Evolutionary conservation across 495 filamentous ascomycete species (phyloP), one percentile per base, ranked within the genome.

Genomic region (Neurospora intermedia): DNA sequence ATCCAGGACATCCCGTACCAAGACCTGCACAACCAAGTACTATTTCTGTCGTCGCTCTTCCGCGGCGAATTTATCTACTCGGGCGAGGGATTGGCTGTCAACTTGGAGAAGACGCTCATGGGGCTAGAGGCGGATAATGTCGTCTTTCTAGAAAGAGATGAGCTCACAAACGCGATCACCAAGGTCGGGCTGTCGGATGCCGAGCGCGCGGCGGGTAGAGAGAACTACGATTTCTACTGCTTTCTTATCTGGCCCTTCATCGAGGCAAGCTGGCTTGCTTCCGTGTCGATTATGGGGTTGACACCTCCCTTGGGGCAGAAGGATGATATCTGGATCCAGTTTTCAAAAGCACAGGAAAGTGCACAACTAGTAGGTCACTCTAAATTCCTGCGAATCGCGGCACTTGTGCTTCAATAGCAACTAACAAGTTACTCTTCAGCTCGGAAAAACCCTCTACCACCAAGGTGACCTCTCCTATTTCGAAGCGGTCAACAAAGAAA

Each of bases 231-330:
- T 77, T 99, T 98, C 81, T 98, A 99, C 82, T 97, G 94, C 81
- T 98, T 98, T 85, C 82, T 98, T 27, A 93, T 98, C 74, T 98
- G 96, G 96, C 96, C 96, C 0, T 98, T 98, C 77, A 94, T 98
- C 72, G 96, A 99, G 79, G 91, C 93, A 0, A 89, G 85, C 69
- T 99, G 96, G 96, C 88, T 98, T 16, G 94, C 93, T 8, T 91
- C 93, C 0, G 90, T 98, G 0, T 92, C 92, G 3, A 86, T 98
- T 2, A 89, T 96, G 81, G 93, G 94, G 13, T 86, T 98, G 9
- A 91, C 92, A 0, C 94, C 95, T 4, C 94, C 92, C 3, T 72
- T 85, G 5, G 82, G 84, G 31, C 82, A 86, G 43, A 82, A 85
- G 45, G 85, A 87, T 20, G 88, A 92, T 48, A 84, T 89, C 20